Base-by-base conservation (phyloP, 2,329 filamentous ascomycete species). In the Chaetomium olivaceum region DNA sequence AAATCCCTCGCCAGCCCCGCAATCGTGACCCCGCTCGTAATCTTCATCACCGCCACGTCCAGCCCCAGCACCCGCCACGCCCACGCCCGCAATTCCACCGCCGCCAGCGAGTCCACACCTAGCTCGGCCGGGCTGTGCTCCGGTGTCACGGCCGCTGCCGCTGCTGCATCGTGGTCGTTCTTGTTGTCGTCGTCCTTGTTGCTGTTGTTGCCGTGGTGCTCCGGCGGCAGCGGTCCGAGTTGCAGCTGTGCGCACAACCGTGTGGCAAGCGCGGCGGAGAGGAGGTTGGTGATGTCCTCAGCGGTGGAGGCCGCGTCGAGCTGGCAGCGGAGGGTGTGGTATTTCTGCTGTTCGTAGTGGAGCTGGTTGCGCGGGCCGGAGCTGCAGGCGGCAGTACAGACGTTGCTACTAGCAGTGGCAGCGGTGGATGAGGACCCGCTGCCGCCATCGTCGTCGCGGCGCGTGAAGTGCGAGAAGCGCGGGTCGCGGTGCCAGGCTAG, bases 1-100 rank as follows among this genome's bases (percentile, higher is more conserved):
- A 71, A 65, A 4, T 70, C 68, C 16, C 51, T 16, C 39, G 65
- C 69, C 59, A 68, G 61, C 71, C 67, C 27, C 70, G 68, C 46
- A 55, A 75, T 73, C 7, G 65, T 63, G 27, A 76, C 72, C 36
- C 74, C 75, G 1, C 76, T 72, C 11, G 83, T 66, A 8, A 85
- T 76, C 69, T 80, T 81, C 69, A 84, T 76, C 0, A 83, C 78
- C 0, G 80, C 77, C 8, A 84, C 75, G 55, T 84, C 79, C 1
- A 76, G 72, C 0, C 77, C 73, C 0, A 81, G 57, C 19, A 76
- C 73, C 68, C 80, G 80, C 62, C 77, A 74, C 61, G 83, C 79
- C 82, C 82, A 85, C 1, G 76, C 71, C 1, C 81, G 77, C 1
- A 82, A 77, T 76, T 78, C 76, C 2, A 77, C 77, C 0, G 79